These are phyloP conservation scores for Lepidium africanum DNA, from an alignment of 345 rosid genomes.

Conservation along the genomic window DNA sequence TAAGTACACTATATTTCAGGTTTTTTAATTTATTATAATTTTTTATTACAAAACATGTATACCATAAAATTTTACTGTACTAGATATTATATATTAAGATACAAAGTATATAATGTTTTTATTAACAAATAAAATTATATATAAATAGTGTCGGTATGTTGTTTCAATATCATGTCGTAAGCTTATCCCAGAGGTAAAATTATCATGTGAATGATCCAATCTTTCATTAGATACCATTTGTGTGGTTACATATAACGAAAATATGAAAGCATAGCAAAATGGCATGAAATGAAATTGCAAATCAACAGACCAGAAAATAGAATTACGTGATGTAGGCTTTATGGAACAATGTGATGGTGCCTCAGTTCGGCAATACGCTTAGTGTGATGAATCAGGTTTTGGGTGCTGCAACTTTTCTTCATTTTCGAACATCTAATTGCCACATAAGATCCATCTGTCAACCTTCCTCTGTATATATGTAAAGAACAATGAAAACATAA, in stretches of 20 bases:
- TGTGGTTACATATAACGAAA: neutral
- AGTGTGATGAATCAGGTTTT: constrained; percentile 72
- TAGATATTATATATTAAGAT: too few species aligned
- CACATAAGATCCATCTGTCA: constrained; percentile 67
- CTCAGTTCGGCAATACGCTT: constrained; percentile 83
- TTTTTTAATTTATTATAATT: too few species aligned
- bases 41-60: too few species aligned
- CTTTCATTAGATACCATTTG: neutral
- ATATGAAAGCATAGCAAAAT: neutral
- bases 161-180: too few species aligned
- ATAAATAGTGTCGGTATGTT: too few species aligned
- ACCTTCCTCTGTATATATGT: constrained; percentile 82
- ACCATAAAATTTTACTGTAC: too few species aligned
- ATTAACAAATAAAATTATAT: too few species aligned
- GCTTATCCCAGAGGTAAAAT: neutral
- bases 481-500: neutral
- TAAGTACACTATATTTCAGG: too few species aligned
- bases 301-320: neutral
- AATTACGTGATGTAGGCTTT: too few species aligned
- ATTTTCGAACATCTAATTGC: constrained; percentile 82
- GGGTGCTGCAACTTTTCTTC: constrained; percentile 70
- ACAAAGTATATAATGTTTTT: too few species aligned
- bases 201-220: neutral
- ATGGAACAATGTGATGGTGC: constrained; percentile 75
- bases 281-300: neutral